Evolutionary conservation across 768 basidiomycete genomes (phyloP), one percentile per base, ranked within the genome.

Genomic region (Gymnopilus dilepis): DNA sequence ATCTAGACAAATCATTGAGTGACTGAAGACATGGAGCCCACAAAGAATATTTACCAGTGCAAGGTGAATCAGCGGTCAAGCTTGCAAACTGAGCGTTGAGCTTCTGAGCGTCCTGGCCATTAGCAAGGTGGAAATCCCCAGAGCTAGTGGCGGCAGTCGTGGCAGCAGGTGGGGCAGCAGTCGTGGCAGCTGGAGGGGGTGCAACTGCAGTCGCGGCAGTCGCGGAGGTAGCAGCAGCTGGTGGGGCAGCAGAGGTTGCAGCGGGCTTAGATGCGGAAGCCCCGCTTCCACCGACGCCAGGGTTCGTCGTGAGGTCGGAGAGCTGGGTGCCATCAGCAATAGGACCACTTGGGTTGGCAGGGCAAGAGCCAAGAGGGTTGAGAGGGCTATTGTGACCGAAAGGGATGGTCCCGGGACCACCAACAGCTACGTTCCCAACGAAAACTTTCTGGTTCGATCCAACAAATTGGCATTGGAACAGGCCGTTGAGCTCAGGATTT

Each of bases 391-490:
- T 69, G 13, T 72, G 69, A 19, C 82, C 82, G 57, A 83, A 79
- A 6, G 83, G 83, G 56, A 82, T 70, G 40, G 80, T 84, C 3
- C 82, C 83, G 3, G 67, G 41, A 13, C 43, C 67, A 50, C 73
- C 73, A 8, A 72, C 45, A 6, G 76, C 69, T 26, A 74, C 72
- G 40, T 77, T 77, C 41, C 78, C 77, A 24, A 73, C 78, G 66
- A 84, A 82, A 17, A 71, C 68, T 17, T 77, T 67, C 62, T 78
- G 77, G 56, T 82, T 75, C 0, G 79, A 75, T 9, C 80, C 76
- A 1, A 69, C 67, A 64, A 82, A 82, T 67, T 84, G 81, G 62
- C 82, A 83, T 47, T 84, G 83, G 79, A 84, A 83, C n/a, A 84
- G 72, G 1, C 82, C 82, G 47, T 77, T 74, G 30, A 85, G 80